Evolutionary conservation across 1,139 yeast genomes (phyloP), one percentile per base, ranked within the genome.

Genomic region (Suhomyces coccinellae): DNA sequence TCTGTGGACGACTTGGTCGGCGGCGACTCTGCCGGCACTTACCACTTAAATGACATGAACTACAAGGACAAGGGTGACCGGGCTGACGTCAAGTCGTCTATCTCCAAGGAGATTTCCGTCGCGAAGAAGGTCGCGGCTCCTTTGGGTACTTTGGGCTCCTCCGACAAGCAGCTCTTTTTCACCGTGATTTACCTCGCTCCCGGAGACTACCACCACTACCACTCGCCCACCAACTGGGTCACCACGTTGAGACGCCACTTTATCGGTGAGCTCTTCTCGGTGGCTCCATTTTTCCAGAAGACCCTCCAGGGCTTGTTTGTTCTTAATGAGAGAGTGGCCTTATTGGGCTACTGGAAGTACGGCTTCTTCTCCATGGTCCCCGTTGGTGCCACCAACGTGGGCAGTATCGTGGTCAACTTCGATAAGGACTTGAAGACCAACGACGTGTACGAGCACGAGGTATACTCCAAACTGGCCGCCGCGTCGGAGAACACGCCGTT

Each of bases 321-420:
- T 7, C 73, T 95, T 56, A 95, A 95, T 63, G 99, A 95, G 68
- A 79, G 99, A 57, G 99, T 95, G 8, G 96, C 98, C 0, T 72
- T 95, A 41, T 77, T 95, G 49, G 99, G 99, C 2, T 84, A 88
- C 58, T 95, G 99, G 98, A 87, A 87, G 61, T 80, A 93, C 64
- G 99, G 99, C 0, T 95, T 95, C 62, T 93, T 93, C 70, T 86
- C 96, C 51, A 95, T 95, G 99, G 91, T 96, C 2, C 98, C 99
- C 0, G 99, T 95, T 10, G 99, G 99, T 22, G 99, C 99, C 26
- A 95, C 99, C 6, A 95, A 95, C 65, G 99, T 95, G 33, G 99
- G 99, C 15, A 86, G 96, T 57, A 93, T 95, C 54, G 83, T 87
- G 47, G 80, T 95, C 52, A 89, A 91, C 61, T 95, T 95, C 59